phyloP scores from a whole-genome alignment of 768 basidiomycete species.

The Russula lepida region DNA sequence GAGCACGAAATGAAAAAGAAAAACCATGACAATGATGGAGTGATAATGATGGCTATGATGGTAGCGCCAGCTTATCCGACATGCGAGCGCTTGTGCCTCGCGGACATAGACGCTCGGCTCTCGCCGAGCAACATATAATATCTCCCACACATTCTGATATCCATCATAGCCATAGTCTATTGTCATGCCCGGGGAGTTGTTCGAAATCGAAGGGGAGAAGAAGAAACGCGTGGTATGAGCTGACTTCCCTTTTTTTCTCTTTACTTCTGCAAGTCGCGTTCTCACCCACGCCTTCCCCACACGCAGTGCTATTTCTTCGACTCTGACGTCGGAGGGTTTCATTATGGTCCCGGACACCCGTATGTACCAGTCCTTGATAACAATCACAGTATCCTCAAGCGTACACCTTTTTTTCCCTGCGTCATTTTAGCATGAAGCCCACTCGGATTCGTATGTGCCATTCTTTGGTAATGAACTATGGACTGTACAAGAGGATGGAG shows the following conservation, averaged over 20 bases:
- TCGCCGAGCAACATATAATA: slow-evolving; percentile 7
- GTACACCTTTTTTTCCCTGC: slow-evolving; percentile 6
- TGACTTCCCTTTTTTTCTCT: background rate
- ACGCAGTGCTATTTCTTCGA: slow-evolving; percentile 97
- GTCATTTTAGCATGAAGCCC: slow-evolving; percentile 74
- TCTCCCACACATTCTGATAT: background rate
- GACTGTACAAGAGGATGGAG: slow-evolving; percentile 99
- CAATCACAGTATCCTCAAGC: slow-evolving; percentile 14
- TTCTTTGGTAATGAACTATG: slow-evolving; percentile 99
- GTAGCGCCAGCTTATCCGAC: too few species aligned
- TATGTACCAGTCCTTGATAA: slow-evolving; percentile 29
- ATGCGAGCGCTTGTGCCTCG: background rate
- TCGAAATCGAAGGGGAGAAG: slow-evolving; percentile 51
- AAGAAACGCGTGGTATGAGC: slow-evolving; percentile 82
- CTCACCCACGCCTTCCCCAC: background rate
- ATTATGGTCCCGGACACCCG: slow-evolving; percentile 98
- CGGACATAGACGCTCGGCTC: slow-evolving; percentile 12
- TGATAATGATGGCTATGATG: too few species aligned
- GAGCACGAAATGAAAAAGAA: too few species aligned
- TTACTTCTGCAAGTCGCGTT: background rate
- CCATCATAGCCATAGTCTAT: background rate
- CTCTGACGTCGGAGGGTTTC: slow-evolving; percentile 98
- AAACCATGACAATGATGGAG: too few species aligned
- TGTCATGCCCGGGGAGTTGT: slow-evolving; percentile 29
- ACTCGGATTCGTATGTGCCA: slow-evolving; percentile 99